Evolutionary conservation across 2,329 filamentous ascomycete species (phyloP).

Genomic region (Madurella fahalii): DNA sequence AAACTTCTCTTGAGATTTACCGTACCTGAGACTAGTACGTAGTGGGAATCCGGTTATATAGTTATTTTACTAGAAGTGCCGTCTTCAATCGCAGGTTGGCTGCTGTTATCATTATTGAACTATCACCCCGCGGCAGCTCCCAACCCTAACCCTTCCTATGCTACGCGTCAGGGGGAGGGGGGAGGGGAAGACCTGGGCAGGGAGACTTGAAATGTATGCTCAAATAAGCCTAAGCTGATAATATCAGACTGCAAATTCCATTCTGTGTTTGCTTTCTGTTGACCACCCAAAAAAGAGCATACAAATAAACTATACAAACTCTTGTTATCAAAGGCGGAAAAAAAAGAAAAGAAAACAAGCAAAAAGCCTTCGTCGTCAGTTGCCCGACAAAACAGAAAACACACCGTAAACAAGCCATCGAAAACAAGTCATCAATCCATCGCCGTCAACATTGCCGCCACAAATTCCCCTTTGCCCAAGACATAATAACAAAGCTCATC

Average conservation of each 20-base stretch:
- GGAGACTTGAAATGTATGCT: background rate
- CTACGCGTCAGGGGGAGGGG: background rate
- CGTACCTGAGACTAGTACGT: too few relatives aligned
- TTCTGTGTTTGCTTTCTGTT: background rate
- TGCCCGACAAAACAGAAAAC: slow-evolving; percentile 1
- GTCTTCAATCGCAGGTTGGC: too few relatives aligned
- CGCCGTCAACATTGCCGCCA: background rate
- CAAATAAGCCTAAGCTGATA: background rate
- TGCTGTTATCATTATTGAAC: too few relatives aligned
- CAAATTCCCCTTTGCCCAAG: background rate
- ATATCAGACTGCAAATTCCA: background rate
- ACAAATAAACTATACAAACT: background rate
- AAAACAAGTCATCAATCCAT: background rate
- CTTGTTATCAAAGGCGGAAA: background rate
- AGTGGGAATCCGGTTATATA: too few relatives aligned
- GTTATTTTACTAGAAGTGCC: too few relatives aligned
- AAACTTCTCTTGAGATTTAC: too few relatives aligned
- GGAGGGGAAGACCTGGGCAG: background rate
- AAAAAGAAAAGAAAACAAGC: background rate
- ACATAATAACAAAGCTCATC: background rate
- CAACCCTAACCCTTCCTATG: background rate
- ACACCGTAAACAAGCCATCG: background rate
- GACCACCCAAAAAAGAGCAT: background rate
- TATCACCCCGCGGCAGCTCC: background rate
- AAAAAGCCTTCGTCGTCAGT: background rate